A percentile compares a stretch with the other conserved stretches of the same genome.
Evolutionary conservation across 2,329 filamentous ascomycete species (phyloP).

Genomic region (Cladobotryum protrusum): DNA sequence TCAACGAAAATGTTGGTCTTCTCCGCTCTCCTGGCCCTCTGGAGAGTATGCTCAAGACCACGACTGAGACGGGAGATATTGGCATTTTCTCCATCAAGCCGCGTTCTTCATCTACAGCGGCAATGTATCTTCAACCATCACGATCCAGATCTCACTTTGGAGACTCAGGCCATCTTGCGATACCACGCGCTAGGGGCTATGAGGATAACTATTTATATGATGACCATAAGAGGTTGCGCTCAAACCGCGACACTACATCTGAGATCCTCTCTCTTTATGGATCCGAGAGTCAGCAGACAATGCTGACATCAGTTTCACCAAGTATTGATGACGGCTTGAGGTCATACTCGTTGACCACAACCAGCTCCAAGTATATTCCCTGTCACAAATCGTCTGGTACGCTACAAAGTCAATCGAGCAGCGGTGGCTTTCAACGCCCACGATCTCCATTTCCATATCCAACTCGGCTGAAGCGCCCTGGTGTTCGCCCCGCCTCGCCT

Average conservation of each 20-base stretch:
- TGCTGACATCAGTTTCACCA: conserved; percentile 36
- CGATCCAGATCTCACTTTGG: conserved; percentile 24
- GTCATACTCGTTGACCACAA: conserved; percentile 51
- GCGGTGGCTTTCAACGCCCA: conserved; percentile 41
- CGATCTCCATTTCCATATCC: conserved; percentile 55
- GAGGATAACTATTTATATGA: conserved; percentile 31
- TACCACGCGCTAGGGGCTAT: conserved; percentile 23
- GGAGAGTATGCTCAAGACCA: conserved; percentile 61
- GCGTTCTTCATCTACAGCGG: conserved; percentile 20
- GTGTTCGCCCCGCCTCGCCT: conserved; percentile 43
- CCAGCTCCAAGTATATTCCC: conserved; percentile 39
- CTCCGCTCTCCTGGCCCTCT: conserved; percentile 47
- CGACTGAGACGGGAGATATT: conserved; percentile 60
- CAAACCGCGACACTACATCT: conserved; percentile 45
- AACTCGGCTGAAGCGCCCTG: conserved; percentile 49
- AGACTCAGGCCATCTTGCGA: conserved; percentile 22
- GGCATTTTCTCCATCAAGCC: conserved; percentile 50
- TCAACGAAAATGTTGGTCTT: conserved; percentile 37
- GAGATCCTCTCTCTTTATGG: conserved; percentile 53
- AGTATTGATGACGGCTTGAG: conserved; percentile 40
- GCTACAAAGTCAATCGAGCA: conserved; percentile 41
- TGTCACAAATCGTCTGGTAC: conserved; percentile 43
- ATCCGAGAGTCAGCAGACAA: conserved; percentile 42
- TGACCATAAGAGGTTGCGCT: conserved; percentile 40
- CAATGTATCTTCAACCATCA: conserved; percentile 23